phyloP scores from a whole-genome alignment of 2,329 filamentous ascomycete species.

The Aciculosporium take region DNA sequence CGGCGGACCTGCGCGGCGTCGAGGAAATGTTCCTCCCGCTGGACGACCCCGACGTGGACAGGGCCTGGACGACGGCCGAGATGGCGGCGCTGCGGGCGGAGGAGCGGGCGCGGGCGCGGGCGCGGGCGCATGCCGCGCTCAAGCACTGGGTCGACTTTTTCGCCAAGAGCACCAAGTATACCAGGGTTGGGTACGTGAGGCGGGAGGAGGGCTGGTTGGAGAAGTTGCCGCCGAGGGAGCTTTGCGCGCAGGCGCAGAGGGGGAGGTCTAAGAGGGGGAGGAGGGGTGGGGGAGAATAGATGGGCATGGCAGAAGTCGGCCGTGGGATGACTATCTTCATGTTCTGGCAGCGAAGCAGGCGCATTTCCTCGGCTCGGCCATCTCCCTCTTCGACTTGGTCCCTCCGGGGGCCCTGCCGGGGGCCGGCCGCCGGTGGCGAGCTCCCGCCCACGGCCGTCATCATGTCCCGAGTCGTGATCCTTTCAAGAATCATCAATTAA shows the following conservation, averaged over 20 bases:
- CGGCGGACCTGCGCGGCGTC: constrained; percentile 69
- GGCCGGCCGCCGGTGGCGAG: too few species aligned
- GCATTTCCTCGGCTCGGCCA: too few species aligned
- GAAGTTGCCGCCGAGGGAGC: constrained; percentile 42
- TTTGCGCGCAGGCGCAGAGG: constrained; percentile 60
- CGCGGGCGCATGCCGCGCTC: constrained; percentile 52
- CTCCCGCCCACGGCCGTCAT: too few species aligned
- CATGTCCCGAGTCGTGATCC: too few species aligned
- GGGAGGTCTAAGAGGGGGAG: constrained; percentile 35
- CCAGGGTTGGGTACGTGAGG: constrained; percentile 61
- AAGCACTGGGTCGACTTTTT: constrained; percentile 80
- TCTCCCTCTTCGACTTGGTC: too few species aligned
- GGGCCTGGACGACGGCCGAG: constrained; percentile 38
- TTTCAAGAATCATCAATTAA: too few species aligned
- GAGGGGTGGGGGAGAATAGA: too few species aligned
- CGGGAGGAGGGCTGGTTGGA: constrained; percentile 47
- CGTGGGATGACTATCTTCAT: too few species aligned
- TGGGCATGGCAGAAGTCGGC: too few species aligned
- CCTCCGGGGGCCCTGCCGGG: too few species aligned
- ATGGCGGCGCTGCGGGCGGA: constrained; percentile 38
- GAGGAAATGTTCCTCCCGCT: constrained; percentile 70
- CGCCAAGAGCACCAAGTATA: constrained; percentile 64
- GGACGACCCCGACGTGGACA: constrained; percentile 48
- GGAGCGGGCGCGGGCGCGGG: constrained; percentile 51
- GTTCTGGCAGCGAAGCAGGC: too few species aligned